Evolutionary conservation across 2,329 filamentous ascomycete genomes (phyloP).

Genomic region (Cadophora sp.): DNA sequence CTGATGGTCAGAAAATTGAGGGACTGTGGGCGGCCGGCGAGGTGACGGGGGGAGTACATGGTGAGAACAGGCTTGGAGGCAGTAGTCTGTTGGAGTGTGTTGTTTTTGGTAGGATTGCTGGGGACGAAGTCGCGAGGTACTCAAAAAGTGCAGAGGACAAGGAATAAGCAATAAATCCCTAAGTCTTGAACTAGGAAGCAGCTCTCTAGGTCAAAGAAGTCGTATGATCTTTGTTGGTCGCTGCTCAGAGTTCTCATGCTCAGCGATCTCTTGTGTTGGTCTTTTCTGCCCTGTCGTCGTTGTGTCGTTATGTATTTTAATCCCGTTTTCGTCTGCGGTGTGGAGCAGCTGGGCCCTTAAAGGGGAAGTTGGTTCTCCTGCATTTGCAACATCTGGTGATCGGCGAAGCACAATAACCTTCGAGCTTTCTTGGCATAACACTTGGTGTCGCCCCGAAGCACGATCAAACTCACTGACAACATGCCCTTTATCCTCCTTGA

Average conservation of each 20-base stretch:
- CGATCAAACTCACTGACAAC: not conserved
- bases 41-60: slow-evolving; percentile 69
- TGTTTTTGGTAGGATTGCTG: slow-evolving; percentile 66
- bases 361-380: not conserved
- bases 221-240: not conserved
- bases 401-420: not conserved
- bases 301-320: not conserved
- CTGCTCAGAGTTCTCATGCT: not conserved
- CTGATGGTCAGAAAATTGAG: slow-evolving; percentile 51
- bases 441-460: not conserved
- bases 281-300: not conserved
- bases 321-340: not conserved
- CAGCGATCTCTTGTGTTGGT: not conserved
- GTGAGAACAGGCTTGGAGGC: slow-evolving; percentile 66
- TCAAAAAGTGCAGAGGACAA: not conserved
- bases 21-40: slow-evolving; percentile 70
- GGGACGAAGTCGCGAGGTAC: slow-evolving; percentile 41
- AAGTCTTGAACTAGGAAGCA: not conserved
- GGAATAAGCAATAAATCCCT: too few relatives aligned
- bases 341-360: not conserved
- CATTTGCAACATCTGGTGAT: not conserved
- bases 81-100: slow-evolving; percentile 68
- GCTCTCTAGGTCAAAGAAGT: not conserved
- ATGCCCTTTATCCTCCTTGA: not conserved
- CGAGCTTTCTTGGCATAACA: not conserved